Evolutionary conservation across 2,329 filamentous ascomycete species (phyloP).

Genomic region (Pseudogymnoascus sp.): DNA sequence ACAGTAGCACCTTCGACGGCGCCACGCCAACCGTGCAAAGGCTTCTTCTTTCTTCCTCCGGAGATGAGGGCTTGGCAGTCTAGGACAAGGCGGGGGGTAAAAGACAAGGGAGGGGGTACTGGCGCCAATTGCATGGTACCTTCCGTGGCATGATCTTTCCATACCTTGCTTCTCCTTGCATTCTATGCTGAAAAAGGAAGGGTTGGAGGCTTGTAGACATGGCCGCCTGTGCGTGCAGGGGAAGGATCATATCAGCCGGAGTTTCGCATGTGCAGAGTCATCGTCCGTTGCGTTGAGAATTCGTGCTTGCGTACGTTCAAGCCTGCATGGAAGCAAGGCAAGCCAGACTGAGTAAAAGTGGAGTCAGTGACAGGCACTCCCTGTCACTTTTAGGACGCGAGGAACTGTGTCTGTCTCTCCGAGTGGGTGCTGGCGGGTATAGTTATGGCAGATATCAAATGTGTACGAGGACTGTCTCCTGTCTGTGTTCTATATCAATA

Average conservation of each 20-base stretch:
- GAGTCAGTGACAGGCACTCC: background rate
- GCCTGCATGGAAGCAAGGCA: background rate
- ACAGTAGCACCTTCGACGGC: background rate
- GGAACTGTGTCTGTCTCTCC: background rate
- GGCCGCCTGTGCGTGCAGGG: conserved; percentile 5
- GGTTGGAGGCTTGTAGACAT: background rate
- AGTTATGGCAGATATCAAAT: background rate
- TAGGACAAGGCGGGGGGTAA: background rate
- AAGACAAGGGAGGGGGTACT: background rate
- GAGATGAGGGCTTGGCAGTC: conserved; percentile 1
- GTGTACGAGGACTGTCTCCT: background rate
- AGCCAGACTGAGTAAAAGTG: background rate
- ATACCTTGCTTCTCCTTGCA: background rate
- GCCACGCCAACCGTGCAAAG: conserved; percentile 4
- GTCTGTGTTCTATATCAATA: background rate
- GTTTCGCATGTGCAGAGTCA: conserved; percentile 5
- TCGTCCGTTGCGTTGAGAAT: background rate
- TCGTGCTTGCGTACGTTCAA: background rate
- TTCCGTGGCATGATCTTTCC: background rate
- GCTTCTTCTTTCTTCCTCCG: conserved; percentile 1
- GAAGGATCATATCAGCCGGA: background rate
- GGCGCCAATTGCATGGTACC: background rate
- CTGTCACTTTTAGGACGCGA: background rate
- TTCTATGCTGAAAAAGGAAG: background rate
- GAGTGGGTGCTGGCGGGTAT: background rate